Conservation (phyloP, 1,284 basidiomycete genomes). For the Sporisorium exsertum region DNA sequence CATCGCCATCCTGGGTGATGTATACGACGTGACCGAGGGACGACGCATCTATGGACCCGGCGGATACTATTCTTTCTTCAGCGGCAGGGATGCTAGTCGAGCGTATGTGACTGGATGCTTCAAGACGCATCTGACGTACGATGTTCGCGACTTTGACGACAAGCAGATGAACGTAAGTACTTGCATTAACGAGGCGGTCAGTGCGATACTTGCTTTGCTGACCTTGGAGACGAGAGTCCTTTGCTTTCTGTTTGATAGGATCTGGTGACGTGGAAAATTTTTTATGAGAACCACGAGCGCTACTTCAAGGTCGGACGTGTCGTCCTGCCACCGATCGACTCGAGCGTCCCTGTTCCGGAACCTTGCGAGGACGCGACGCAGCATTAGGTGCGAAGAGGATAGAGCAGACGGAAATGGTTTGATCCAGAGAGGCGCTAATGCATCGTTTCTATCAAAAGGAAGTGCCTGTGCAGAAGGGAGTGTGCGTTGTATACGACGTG, state of each 20-base stretch:
- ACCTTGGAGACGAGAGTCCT: slow-evolving; percentile 1
- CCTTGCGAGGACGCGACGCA: slow-evolving; percentile 40
- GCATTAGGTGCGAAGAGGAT: slow-evolving; percentile 19
- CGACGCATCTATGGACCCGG: slow-evolving; percentile 80
- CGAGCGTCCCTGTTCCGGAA: slow-evolving; percentile 51
- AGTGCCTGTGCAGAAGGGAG: neutral
- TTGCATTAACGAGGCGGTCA: neutral
- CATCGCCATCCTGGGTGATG: slow-evolving; percentile 81
- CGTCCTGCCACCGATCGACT: slow-evolving; percentile 53
- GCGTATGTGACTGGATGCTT: slow-evolving; percentile 69
- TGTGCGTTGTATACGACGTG: neutral
- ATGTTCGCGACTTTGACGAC: slow-evolving; percentile 61
- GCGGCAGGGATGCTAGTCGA: slow-evolving; percentile 64
- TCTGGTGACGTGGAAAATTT: slow-evolving; percentile 57
- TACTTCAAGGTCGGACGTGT: slow-evolving; percentile 63
- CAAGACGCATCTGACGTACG: slow-evolving; percentile 64
- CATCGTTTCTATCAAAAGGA: neutral
- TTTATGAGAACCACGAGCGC: slow-evolving; percentile 57
- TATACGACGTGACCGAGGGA: slow-evolving; percentile 87
- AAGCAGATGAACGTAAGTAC: slow-evolving; percentile 52
- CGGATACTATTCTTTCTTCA: slow-evolving; percentile 64
- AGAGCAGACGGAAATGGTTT: neutral
- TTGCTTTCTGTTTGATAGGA: slow-evolving; percentile 29
- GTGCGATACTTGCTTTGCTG: neutral
- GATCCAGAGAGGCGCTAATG: neutral